Evolutionary conservation across 306 rosid genomes (phyloP), one percentile per base, ranked within the genome.

Genomic region (Begonia masoniana): DNA sequence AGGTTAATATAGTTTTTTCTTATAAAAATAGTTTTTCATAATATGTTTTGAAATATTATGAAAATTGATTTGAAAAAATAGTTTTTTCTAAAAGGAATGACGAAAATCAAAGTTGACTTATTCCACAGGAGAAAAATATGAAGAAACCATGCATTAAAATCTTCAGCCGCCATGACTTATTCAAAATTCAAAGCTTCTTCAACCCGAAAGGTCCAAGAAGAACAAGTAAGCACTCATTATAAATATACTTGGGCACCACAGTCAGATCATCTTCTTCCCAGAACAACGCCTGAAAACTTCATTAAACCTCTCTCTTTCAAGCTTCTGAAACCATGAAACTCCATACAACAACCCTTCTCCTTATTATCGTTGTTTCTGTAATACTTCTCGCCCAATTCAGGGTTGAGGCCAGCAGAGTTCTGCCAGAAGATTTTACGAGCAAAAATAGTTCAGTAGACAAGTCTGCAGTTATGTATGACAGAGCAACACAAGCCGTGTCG

Each of bases 381-480:
- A 50, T 54, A 15, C 6, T 72, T 4, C 12, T 66, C 52, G 42
- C 58, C 59, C 62, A 63, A 3, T 31, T 39, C 42, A 14, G 48
- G 7, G 68, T 68, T 12, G 65, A 62, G 46, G 78, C 73, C 7
- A 51, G 43, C 48, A 56, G 82, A 59, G 51, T 68, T 12, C 13
- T 69, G 42, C 16, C 51, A 3, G 70, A 63, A 59, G 72, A 72
- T 55, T 72, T 76, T 0, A 50, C 58, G 0, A 43, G 50, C 15
- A 51, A 54, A 10, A 71, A 64, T 62, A 65, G 68, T 56, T 17
- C 10, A 10, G 13, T 9, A 13, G 46, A 47, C 1, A 9, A 51
- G 5, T 58, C 46, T 14, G 16, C 53, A 6, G 31, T 46, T 5
- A 52, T 58, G 23, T 58, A 58, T 58, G 52, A 58, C 0, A 47